Base-by-base conservation (phyloP, 305 asterid species). In the Andrographis paniculata region DNA sequence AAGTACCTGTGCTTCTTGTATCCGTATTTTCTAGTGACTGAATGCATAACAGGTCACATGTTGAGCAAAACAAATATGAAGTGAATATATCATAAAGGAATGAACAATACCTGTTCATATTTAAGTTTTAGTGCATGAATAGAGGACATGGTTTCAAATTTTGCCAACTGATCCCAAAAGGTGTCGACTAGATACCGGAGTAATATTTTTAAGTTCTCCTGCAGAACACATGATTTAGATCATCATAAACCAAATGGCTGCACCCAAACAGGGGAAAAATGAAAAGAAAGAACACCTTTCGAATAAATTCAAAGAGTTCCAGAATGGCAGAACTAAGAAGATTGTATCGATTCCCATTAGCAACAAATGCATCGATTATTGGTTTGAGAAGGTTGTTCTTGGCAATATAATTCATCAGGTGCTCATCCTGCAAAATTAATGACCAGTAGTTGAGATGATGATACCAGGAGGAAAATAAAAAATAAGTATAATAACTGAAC, bases 321-420 rank as follows among this genome's bases (percentile, higher is more conserved):
- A 92, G 88, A 65, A 92, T 74, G 11, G 93, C 93, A 49, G 99
- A 92, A 74, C 87, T 87, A 66, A 92, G 76, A 65, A 92, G 94
- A 77, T 92, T 92, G 64, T 92, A 87, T 22, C 97, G 94, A 71
- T 61, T 66, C 39, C 99, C 97, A 53, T 92, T 92, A 27, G 78
- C 85, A 65, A 87, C 77, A 65, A 92, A 92, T 42, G 67, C 91
- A 44, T 81, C 95, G 31, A 92, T 62, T 67, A 92, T 70, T 36
- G 96, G 97, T 67, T 76, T 81, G 61, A 92, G 69, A 63, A 75
- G 73, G 63, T 92, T 78, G 70, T 81, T 74, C 77, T 72, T 77
- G 31, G 64, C 97, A 53, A 92, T 37, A 76, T 92, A 82, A 72
- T 69, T 73, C 84, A 81, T 73, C 63, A 87, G 68, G 65, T 84